Percentiles rank a stretch among this genome's conserved stretches.
Evolutionary conservation across 129 eudicot species (phyloP).

Genomic region (Erigeron canadensis): DNA sequence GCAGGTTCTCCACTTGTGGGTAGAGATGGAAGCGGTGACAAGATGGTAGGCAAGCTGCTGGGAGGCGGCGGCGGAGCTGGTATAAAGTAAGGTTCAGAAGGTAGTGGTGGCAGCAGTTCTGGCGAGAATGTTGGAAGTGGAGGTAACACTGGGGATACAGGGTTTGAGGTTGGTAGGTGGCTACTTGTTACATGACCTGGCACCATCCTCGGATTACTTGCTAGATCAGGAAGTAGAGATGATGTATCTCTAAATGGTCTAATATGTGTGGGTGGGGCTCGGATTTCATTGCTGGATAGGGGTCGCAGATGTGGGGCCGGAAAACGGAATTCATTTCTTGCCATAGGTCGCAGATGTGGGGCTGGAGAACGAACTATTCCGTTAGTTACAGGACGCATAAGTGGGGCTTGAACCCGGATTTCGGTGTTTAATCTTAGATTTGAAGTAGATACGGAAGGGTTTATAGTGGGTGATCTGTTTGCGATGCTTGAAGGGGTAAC

Average conservation of each 20-base stretch:
- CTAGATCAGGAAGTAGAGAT: constrained; percentile 17
- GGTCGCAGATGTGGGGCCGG: constrained; percentile 58
- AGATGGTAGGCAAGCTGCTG: constrained; percentile 1
- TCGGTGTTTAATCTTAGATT: constrained; percentile 41
- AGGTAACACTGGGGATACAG: constrained; percentile 14
- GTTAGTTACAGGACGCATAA: constrained; percentile 35
- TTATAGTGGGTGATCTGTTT: constrained; percentile 37
- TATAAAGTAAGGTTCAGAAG: constrained; percentile 8
- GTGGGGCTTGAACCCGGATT: constrained; percentile 56
- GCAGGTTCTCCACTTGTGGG: neutral
- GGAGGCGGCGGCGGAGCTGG: constrained; percentile 11
- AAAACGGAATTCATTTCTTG: constrained; percentile 44
- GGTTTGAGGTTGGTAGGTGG: neutral
- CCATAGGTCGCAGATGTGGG: constrained; percentile 46
- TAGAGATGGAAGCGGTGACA: neutral
- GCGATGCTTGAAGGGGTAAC: neutral
- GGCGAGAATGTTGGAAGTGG: neutral
- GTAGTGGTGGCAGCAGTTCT: constrained; percentile 13
- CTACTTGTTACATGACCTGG: constrained; percentile 33
- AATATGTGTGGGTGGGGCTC: constrained; percentile 62
- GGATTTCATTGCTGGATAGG: constrained; percentile 31
- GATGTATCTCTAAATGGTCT: constrained; percentile 43
- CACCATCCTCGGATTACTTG: constrained; percentile 22
- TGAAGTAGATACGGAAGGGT: constrained; percentile 34
- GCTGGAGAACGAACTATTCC: constrained; percentile 53